phyloP scores from a whole-genome alignment of 1,139 yeast genomes.

The Blastobotrys proliferans region DNA sequence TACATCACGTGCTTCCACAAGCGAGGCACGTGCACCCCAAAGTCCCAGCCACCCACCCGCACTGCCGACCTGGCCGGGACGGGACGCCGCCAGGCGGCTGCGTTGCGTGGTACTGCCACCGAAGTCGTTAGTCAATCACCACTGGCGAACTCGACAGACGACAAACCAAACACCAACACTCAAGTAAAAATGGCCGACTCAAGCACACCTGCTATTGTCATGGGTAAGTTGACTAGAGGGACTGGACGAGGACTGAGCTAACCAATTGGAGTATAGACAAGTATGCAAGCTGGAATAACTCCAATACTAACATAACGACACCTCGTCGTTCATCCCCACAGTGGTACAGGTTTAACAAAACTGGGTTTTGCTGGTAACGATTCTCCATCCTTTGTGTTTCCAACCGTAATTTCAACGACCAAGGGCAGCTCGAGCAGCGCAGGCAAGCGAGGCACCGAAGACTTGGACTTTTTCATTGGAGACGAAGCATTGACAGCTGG shows the following conservation, averaged over 20 bases:
- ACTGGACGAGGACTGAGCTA: conserved; percentile 7
- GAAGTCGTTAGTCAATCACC: too few species aligned
- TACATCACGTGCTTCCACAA: too few species aligned
- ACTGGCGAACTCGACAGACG: too few species aligned
- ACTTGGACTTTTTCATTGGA: conserved; percentile 91
- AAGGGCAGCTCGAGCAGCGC: conserved; percentile 39
- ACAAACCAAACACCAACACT: too few species aligned
- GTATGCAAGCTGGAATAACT: conserved; percentile 9
- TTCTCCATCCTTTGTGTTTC: conserved; percentile 94
- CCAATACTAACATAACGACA: conserved; percentile 21
- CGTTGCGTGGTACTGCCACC: too few species aligned
- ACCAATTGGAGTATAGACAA: conserved; percentile 4
- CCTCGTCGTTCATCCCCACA: conserved; percentile 31
- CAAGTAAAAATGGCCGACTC: conserved; percentile 33
- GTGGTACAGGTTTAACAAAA: conserved; percentile 97
- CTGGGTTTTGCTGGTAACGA: conserved; percentile 98
- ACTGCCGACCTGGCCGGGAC: too few species aligned
- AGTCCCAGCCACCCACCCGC: too few species aligned
- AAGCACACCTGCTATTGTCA: conserved; percentile 79
- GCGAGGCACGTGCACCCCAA: too few species aligned
- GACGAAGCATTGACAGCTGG: conserved; percentile 91
- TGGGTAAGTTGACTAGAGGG: conserved; percentile 50
- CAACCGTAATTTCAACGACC: conserved; percentile 94
- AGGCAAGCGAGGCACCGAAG: conserved; percentile 73
- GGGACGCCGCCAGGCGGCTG: too few species aligned